Evolutionary conservation across 176 grass and related monocot genomes (phyloP), one percentile per base, ranked within the genome.

Genomic region (Carex kokanica): DNA sequence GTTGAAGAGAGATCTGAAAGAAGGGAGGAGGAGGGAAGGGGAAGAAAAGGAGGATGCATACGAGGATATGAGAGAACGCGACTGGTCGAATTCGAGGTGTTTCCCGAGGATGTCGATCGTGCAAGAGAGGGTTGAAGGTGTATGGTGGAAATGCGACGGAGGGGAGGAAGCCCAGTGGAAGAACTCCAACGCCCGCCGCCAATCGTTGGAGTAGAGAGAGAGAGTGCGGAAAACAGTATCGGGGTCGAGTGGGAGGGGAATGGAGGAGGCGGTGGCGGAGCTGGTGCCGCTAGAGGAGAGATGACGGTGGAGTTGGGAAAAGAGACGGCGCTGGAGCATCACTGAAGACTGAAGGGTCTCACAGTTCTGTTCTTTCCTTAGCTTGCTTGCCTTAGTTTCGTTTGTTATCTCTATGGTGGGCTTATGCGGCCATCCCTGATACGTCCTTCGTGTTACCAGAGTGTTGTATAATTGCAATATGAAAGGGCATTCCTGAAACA

Each of bases 41-140:
- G 80, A 82, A 65, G 60, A 2, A 16, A 77, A 77, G 21, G 59
- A 67, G 23, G 40, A 36, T 18, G 69, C 83, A 41, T 45, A 65
- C 16, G 92, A 91, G 70, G 89, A 88, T 80, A 98, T 86, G 15
- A 93, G 87, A 81, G 89, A 88, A 31, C 84, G 87, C 25, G 93
- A 91, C 0, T 73, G 83, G 11, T 86, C 87, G 82, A 98, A 98
- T 74, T 98, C 96, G 64, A 91, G 92, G 84, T 95, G 91, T 82
- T 98, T 98, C 15, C 93, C 96, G 57, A 98, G 86, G 64, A 98
- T 89, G 78, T 98, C 96, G 51, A 95, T 82, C 55, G 85, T 78
- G 61, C 91, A 89, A 41, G 91, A 85, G 79, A 98, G 89, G 17
- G 83, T 87, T 20, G 83, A 80, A n/a, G 91, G 84, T 11, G 86